These are phyloP conservation scores for Ascochyta pisi DNA, from an alignment of 2,329 filamentous ascomycete genomes.

Conservation along the genomic window DNA sequence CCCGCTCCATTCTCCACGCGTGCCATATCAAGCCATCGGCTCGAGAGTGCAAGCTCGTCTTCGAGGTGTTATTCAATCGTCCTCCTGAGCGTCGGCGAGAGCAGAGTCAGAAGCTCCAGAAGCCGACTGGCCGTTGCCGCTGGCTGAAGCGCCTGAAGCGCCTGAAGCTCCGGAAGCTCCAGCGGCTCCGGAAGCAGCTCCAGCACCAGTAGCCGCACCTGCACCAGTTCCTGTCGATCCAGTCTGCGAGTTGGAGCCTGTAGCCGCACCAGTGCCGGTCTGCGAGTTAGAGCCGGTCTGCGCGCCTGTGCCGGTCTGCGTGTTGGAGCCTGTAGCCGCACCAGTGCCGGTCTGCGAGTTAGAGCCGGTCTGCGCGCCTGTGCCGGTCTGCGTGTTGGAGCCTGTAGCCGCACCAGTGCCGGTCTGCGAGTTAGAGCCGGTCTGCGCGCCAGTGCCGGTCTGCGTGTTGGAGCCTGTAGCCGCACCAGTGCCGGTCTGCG, in stretches of 20 bases:
- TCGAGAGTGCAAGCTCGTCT: background rate
- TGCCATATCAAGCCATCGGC: background rate
- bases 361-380: background rate
- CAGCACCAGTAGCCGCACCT: background rate
- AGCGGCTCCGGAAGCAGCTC: background rate
- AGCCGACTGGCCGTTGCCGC: conserved; percentile 3
- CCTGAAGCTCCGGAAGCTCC: background rate
- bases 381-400: conserved; percentile 1
- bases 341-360: background rate
- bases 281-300: too few species aligned
- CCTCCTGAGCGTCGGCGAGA: conserved; percentile 24
- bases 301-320: too few species aligned
- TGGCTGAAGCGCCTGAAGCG: background rate
- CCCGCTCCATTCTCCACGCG: background rate
- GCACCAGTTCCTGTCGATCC: conserved; percentile 1
- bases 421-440: conserved; percentile 3
- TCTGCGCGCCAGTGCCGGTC: background rate
- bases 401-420: too few species aligned
- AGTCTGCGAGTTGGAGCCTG: conserved; percentile 2
- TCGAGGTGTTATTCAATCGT: conserved; percentile 15
- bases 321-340: background rate
- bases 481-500: too few species aligned
- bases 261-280: background rate
- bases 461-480: background rate
- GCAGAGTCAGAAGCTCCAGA: conserved; percentile 20